These are phyloP conservation scores for Ganoderma multipileum DNA, from an alignment of 1,284 basidiomycete genomes.

Conservation along the genomic window DNA sequence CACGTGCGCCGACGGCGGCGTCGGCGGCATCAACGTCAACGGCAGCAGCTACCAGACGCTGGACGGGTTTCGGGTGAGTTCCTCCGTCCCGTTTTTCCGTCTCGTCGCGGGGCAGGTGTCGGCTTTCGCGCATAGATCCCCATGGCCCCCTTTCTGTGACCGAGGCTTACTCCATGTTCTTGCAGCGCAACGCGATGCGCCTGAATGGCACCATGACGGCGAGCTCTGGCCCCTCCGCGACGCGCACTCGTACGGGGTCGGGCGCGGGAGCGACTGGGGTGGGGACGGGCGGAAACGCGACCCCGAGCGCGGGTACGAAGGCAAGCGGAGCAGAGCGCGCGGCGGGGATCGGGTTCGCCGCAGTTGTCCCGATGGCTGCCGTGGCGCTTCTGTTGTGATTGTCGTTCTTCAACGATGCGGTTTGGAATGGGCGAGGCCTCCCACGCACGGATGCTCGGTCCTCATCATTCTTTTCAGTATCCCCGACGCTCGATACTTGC, in stretches of 20 bases:
- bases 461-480: not conserved
- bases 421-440: not conserved
- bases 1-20: slow-evolving; percentile 62
- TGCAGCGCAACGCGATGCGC: slow-evolving; percentile 57
- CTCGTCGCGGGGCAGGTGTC: not conserved
- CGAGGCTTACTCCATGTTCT: not conserved
- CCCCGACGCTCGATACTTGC: too few relatives aligned
- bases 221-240: slow-evolving; percentile 28
- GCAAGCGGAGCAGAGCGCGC: slow-evolving; percentile 25
- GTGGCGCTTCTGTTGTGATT: slow-evolving; percentile 27
- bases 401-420: not conserved
- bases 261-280: not conserved
- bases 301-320: slow-evolving; percentile 15
- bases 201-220: slow-evolving; percentile 53
- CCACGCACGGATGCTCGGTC: too few relatives aligned
- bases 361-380: slow-evolving; percentile 27
- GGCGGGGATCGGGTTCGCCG: slow-evolving; percentile 22
- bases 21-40: slow-evolving; percentile 66
- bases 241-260: slow-evolving; percentile 14
- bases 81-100: not conserved
- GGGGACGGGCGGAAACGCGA: slow-evolving; percentile 30
- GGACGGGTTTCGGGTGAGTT: slow-evolving; percentile 56
- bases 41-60: slow-evolving; percentile 55
- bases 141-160: not conserved
- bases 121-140: not conserved